Evolutionary conservation across 2,329 filamentous ascomycete genomes (phyloP).

Genomic region (Fusarium beomiforme): DNA sequence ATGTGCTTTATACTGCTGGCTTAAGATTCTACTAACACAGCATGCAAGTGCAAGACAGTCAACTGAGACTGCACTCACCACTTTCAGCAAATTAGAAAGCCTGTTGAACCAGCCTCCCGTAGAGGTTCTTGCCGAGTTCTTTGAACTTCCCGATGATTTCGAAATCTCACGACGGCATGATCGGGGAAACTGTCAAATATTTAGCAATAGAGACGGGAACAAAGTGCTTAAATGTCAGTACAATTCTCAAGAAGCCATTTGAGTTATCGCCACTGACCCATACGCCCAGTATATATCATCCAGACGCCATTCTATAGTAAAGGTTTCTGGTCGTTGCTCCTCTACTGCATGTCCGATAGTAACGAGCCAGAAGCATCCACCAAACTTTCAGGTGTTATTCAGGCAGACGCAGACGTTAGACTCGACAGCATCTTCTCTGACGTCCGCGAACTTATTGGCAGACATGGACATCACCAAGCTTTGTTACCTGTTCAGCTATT

Average conservation of each 20-base stretch:
- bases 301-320: neutral
- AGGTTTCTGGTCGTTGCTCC: neutral
- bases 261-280: accelerated
- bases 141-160: neutral
- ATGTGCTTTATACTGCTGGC: accelerated
- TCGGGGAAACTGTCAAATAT: neutral
- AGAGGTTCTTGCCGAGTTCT: accelerated
- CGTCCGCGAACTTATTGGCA: accelerated
- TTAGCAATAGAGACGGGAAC: neutral
- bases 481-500: neutral
- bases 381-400: neutral
- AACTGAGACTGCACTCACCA: accelerated
- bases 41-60: neutral
- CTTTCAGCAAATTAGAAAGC: neutral
- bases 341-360: accelerated
- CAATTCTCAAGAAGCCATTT: too few species aligned
- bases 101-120: neutral
- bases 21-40: accelerated
- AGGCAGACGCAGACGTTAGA: neutral
- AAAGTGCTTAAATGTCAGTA: neutral
- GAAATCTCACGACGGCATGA: neutral
- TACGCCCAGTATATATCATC: accelerated
- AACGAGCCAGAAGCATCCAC: accelerated
- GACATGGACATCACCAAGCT: neutral
- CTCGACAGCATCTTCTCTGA: accelerated